These are phyloP conservation scores for Coemansia erecta DNA, from an alignment of 192 early-diverging fungal genomes.

Conservation along the genomic window DNA sequence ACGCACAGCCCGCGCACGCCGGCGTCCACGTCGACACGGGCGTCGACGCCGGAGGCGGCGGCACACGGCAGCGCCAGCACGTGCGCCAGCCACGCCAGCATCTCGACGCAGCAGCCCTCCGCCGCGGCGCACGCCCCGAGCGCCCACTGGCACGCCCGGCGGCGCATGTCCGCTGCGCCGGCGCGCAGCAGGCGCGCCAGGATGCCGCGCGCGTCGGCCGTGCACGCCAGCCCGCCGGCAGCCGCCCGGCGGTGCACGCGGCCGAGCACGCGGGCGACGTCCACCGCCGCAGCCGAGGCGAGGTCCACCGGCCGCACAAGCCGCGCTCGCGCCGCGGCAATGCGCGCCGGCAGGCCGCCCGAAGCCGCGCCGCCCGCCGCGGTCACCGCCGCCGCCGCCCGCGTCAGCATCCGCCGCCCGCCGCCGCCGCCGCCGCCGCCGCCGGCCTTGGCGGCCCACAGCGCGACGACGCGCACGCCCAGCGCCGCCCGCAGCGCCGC, in stretches of 20 bases:
- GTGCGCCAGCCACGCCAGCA: slow-evolving; percentile 14
- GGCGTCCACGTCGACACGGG: background rate
- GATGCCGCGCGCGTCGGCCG: slow-evolving; percentile 8
- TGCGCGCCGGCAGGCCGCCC: no score
- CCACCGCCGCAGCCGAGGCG: background rate
- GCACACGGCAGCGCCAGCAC: background rate
- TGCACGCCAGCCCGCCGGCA: background rate
- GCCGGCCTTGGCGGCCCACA: no score
- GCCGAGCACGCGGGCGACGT: slow-evolving; percentile 4
- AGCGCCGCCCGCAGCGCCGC: background rate
- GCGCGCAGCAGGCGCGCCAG: slow-evolving; percentile 20
- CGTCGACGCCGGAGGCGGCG: no score
- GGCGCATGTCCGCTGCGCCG: slow-evolving; percentile 14
- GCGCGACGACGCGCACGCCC: no score
- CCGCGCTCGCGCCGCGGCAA: background rate
- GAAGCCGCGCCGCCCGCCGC: no score
- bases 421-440: no score
- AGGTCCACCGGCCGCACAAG: background rate
- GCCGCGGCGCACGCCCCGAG: background rate
- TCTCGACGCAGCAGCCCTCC: background rate
- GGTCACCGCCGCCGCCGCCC: no score
- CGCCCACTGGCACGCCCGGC: slow-evolving; percentile 18
- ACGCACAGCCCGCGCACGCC: background rate
- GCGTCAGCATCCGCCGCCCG: no score
- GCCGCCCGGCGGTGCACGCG: slow-evolving; percentile 8